Base-by-base conservation (phyloP, 257 asterid genomes). In the Fraxinus cuspidata region DNA sequence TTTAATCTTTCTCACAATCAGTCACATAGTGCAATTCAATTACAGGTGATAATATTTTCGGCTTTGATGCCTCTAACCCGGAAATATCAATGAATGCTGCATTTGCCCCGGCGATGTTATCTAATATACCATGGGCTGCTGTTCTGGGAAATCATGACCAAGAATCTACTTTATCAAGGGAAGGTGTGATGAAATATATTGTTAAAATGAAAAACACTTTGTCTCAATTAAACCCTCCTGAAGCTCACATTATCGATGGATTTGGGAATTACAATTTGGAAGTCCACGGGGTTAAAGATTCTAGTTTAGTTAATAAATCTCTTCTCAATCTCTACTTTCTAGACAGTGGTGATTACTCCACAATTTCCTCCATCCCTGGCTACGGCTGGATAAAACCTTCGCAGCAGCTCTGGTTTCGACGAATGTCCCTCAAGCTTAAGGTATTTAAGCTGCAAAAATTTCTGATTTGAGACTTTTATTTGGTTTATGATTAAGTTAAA, bases 121-220 rank as follows among this genome's bases (percentile, higher is more conserved):
- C 96, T 29, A 85, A 85, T 81, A 90, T 91, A 37, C 97, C 97
- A 11, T 95, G 98, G 98, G 97, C 97, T 15, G 99, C 98, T 7
- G 92, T 95, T 67, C 86, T 95, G 11, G 99, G 99, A 37, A 95
- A 95, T 78, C 99, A 95, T 73, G 99, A 95, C 79, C 99, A 95
- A 60, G 92, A 95, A 81, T 93, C 97, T 15, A 79, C 96, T 0
- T 83, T 95, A 8, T 86, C 97, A 8, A 84, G 99, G 87, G 87
- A 86, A 81, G 97, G 86, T 21, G 94, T 93, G 76, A 95, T 95
- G 98, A 90, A 84, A 79, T 81, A 89, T 73, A 87, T 93, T 69
- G 91, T 84, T 2, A 83, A 86, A 76, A 84, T 95, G 97, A 91
- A 88, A 80, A 89, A 92, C 85, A 91, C 98, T 53, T 47, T 95